Evolutionary conservation across 106 monocot genomes (phyloP).

Genomic region (Acanthochlamys bracteata): DNA sequence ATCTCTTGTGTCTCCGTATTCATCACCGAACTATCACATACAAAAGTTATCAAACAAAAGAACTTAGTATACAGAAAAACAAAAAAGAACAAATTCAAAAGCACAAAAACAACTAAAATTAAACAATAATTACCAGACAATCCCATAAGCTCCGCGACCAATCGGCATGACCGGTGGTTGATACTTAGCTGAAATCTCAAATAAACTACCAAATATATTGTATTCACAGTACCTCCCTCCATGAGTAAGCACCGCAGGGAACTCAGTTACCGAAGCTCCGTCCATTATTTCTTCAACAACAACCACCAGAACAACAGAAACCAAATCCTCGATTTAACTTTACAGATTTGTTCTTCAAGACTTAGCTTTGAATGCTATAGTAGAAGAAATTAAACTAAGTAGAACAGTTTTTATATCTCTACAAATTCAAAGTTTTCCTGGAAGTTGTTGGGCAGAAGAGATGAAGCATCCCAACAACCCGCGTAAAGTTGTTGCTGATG

Average conservation of each 20-base stretch:
- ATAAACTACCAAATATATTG: slow-evolving; percentile 72
- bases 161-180: slow-evolving; percentile 94
- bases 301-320: neutral
- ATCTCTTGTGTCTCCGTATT: slow-evolving; percentile 56
- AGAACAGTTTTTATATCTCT: neutral
- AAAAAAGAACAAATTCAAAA: neutral
- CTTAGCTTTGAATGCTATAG: neutral
- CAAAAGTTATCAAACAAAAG: neutral
- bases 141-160: slow-evolving; percentile 92
- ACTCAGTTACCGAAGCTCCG: slow-evolving; percentile 40
- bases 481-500: slow-evolving; percentile 5
- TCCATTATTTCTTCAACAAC: slow-evolving; percentile 19
- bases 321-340: neutral
- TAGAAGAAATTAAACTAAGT: neutral
- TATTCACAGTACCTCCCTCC: slow-evolving; percentile 67
- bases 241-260: slow-evolving; percentile 44
- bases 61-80: too few species aligned
- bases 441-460: neutral
- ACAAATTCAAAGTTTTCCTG: neutral
- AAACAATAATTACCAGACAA: slow-evolving; percentile 62
- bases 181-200: slow-evolving; percentile 87
- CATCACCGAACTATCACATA: slow-evolving; percentile 36
- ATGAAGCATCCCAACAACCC: neutral
- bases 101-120: neutral
- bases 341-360: neutral